A percentile compares a stretch with the other conserved stretches of the same genome.
These are phyloP conservation scores for Sporisorium scitamineum DNA, from an alignment of 1,284 basidiomycete species.

Conservation along the genomic window DNA sequence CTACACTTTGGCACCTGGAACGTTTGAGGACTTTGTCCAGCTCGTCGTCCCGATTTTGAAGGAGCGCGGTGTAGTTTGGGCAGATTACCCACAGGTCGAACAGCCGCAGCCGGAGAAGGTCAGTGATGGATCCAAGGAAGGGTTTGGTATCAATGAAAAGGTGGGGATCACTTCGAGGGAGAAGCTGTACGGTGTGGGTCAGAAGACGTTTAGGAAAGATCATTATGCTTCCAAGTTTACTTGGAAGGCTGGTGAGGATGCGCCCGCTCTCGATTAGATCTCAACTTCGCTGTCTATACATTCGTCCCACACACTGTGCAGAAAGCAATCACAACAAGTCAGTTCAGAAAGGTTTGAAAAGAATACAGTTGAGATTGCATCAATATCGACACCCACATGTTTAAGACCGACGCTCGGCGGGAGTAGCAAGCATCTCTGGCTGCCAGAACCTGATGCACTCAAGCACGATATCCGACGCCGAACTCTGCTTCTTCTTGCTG, in stretches of 20 bases:
- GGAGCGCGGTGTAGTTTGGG: conserved; percentile 61
- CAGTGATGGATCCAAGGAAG: conserved; percentile 19
- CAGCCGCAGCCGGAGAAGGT: conserved; percentile 12
- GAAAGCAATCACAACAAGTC: background rate
- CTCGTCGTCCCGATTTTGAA: conserved; percentile 62
- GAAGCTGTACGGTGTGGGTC: conserved; percentile 62
- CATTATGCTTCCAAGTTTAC: conserved; percentile 61
- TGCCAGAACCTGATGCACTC: conserved; percentile 43
- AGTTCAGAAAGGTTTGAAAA: background rate
- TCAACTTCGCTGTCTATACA: background rate
- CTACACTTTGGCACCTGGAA: conserved; percentile 57
- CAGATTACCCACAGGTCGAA: conserved; percentile 51
- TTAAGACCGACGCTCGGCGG: background rate
- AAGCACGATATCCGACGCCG: conserved; percentile 28
- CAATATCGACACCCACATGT: too few species aligned
- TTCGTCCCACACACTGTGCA: background rate
- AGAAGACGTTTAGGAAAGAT: conserved; percentile 55
- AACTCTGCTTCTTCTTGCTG: conserved; percentile 10
- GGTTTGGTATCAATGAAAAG: conserved; percentile 52
- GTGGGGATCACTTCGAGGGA: conserved; percentile 60
- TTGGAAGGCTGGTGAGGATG: conserved; percentile 61
- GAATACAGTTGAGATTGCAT: background rate
- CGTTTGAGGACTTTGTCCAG: conserved; percentile 58
- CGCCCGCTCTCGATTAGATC: conserved; percentile 38
- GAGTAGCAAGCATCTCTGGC: conserved; percentile 15